Evolutionary conservation across 2,329 filamentous ascomycete species (phyloP), one percentile per base, ranked within the genome.

Genomic region (Sporothrix inflata): DNA sequence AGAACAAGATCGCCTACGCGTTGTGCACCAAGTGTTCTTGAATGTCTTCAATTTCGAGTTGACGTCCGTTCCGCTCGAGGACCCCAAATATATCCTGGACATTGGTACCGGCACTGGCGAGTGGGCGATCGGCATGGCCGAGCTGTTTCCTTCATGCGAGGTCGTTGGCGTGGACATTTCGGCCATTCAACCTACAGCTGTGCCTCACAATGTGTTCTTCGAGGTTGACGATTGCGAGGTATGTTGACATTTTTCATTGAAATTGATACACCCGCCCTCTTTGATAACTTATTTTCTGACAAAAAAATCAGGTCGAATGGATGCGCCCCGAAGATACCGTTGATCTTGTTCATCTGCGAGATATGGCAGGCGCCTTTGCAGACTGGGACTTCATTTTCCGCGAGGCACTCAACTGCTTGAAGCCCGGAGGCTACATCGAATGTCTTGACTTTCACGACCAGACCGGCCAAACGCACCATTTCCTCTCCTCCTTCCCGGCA

Each of bases 161-260:
- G 85, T 89, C 4, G 85, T 87, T 6, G 87, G 87, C 27, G 88
- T 86, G 55, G 87, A 89, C 74, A 88, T 89, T 71, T 85, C 86
- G 19, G 86, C 87, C 73, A 87, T 89, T 66, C 87, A 88, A 75
- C 85, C 85, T n/a, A 83, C 83, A 24, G 84, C 84, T 45, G 85
- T 87, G 7, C 87, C 87, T 5, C 84, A 85, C 76, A 89, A 89
- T 74, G 84, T 88, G 51, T 88, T 86, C 75, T 89, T 88, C 79
- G 86, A 89, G 78, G 83, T 89, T 5, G 87, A 89, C 75, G 86
- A 89, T 75, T 87, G 87, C 61, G 86, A 89, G 77, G 78, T 75
- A 42, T 24, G 71, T 24, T 61, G 27, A 19, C 42, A 38, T 30
- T 6, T 19, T 16, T 47, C 21, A n/a, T 67, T 53, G 24, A 14